Evolutionary conservation across 495 filamentous ascomycete genomes (phyloP).

Genomic region (Hamigera avellanea): DNA sequence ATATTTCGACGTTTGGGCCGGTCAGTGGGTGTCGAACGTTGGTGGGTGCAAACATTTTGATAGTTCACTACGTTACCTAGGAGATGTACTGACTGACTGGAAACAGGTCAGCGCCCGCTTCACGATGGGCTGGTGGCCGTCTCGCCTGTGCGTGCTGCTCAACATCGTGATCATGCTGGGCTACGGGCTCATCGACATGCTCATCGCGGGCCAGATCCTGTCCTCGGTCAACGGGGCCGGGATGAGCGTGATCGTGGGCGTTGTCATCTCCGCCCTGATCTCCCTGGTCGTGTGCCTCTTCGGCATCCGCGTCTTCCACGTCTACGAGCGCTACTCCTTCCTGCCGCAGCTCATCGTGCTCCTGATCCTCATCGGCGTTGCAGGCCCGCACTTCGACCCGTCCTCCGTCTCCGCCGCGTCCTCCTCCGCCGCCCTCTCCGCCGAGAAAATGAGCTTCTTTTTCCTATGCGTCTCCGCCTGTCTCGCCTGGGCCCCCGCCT

Average conservation of each 20-base stretch:
- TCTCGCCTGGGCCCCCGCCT: conserved; percentile 24
- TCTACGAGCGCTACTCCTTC: conserved; percentile 49
- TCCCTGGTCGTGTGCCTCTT: conserved; percentile 45
- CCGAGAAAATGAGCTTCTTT: conserved; percentile 42
- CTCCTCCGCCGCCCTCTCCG: conserved; percentile 19
- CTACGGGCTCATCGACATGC: conserved; percentile 40
- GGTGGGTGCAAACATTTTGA: too few relatives aligned
- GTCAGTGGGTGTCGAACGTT: conserved; percentile 48
- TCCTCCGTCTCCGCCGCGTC: conserved; percentile 18
- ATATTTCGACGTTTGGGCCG: conserved; percentile 49
- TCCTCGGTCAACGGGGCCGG: conserved; percentile 31
- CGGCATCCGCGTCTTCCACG: conserved; percentile 49
- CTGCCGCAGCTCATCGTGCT: conserved; percentile 45
- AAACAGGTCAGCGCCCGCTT: conserved; percentile 43
- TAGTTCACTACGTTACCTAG: too few relatives aligned
- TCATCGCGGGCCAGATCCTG: conserved; percentile 28
- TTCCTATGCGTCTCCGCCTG: conserved; percentile 35
- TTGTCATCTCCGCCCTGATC: conserved; percentile 43
- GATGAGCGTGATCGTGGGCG: conserved; percentile 46
- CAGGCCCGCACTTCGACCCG: conserved; percentile 43
- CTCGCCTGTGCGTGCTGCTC: conserved; percentile 44
- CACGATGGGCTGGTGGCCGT: conserved; percentile 55
- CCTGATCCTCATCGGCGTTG: conserved; percentile 43
- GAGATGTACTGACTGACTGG: too few relatives aligned
- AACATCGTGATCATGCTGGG: conserved; percentile 52